Conservation (phyloP, 2,329 filamentous ascomycete genomes). For the Paraphaeosphaeria sporulosa region DNA sequence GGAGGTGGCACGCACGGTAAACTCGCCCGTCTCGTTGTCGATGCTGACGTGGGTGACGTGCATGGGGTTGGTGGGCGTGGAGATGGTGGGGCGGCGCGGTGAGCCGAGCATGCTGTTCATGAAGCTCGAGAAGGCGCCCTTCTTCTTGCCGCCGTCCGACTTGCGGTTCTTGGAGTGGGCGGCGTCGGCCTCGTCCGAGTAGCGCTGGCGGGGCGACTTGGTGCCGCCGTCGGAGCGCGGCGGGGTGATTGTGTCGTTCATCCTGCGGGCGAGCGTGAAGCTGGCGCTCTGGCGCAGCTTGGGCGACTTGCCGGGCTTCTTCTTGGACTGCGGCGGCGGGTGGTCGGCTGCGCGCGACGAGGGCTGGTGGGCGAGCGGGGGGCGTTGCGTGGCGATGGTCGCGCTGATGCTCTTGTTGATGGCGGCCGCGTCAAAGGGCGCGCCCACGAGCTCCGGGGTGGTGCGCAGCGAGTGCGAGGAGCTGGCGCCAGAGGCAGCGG, state of each 20-base stretch:
- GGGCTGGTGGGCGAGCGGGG: conserved; percentile 36
- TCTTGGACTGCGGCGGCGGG: conserved; percentile 33
- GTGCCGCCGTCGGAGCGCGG: conserved; percentile 40
- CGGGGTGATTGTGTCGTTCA: conserved; percentile 50
- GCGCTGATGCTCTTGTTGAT: conserved; percentile 49
- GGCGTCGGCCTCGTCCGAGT: conserved; percentile 47
- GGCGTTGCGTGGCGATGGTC: conserved; percentile 25
- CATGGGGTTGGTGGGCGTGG: conserved; percentile 96
- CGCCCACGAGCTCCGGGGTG: conserved; percentile 31
- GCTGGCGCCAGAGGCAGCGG: conserved; percentile 2
- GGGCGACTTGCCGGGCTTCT: conserved; percentile 34
- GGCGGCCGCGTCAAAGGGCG: conserved; percentile 50
- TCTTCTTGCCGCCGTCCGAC: conserved; percentile 50
- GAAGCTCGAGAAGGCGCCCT: conserved; percentile 50
- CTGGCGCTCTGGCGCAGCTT: conserved; percentile 52
- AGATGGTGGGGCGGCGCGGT: conserved; percentile 90
- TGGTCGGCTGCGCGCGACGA: conserved; percentile 36
- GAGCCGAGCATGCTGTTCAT: conserved; percentile 60
- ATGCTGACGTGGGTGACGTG: conserved; percentile 98
- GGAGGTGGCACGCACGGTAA: conserved; percentile 70
- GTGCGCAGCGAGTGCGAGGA: conserved; percentile 17
- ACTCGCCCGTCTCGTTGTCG: conserved; percentile 94
- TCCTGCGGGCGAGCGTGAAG: conserved; percentile 53
- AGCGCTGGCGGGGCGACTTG: conserved; percentile 49
- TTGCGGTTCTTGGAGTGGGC: conserved; percentile 37